phyloP scores from a whole-genome alignment of 805 yeast species.

The Candida nanaspora region DNA sequence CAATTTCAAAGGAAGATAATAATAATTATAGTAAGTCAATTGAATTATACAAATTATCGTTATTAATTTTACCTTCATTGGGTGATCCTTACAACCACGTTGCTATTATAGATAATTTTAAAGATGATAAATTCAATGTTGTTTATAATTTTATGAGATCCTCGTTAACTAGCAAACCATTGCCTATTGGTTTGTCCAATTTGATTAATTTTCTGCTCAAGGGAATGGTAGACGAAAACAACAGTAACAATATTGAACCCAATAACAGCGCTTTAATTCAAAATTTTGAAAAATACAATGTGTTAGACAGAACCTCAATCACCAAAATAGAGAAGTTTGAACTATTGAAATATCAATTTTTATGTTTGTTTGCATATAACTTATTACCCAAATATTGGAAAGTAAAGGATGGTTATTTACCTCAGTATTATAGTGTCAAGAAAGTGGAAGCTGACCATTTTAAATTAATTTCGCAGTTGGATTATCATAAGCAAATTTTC shows the following conservation, averaged over 20 bases:
- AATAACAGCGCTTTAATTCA: slow-evolving; percentile 2
- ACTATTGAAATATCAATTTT: slow-evolving; percentile 23
- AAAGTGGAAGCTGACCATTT: slow-evolving; percentile 27
- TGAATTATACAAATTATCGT: slow-evolving; percentile 45
- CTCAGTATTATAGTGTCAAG: slow-evolving; percentile 23
- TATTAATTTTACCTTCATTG: slow-evolving; percentile 53
- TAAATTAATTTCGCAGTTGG: slow-evolving; percentile 15
- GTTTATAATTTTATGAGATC: slow-evolving; percentile 51
- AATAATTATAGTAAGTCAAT: slow-evolving; percentile 37
- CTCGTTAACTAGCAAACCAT: slow-evolving; percentile 44
- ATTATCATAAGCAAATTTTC: slow-evolving; percentile 26
- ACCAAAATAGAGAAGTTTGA: slow-evolving; percentile 28
- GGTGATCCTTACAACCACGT: slow-evolving; percentile 61
- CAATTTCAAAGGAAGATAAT: slow-evolving; percentile 27
- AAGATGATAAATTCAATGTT: slow-evolving; percentile 39
- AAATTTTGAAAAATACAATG: slow-evolving; percentile 19
- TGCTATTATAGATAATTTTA: slow-evolving; percentile 47
- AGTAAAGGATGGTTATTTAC: slow-evolving; percentile 17
- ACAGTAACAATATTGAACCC: no score
- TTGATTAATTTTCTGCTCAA: slow-evolving; percentile 30
- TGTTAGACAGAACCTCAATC: slow-evolving; percentile 16
- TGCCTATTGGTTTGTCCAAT: slow-evolving; percentile 39
- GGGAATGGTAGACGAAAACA: slow-evolving; percentile 17
- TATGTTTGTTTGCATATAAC: slow-evolving; percentile 27
- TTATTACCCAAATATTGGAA: slow-evolving; percentile 36